Base-by-base conservation (phyloP, 1,139 yeast genomes). In the Barnettozyma hawaiiensis region DNA sequence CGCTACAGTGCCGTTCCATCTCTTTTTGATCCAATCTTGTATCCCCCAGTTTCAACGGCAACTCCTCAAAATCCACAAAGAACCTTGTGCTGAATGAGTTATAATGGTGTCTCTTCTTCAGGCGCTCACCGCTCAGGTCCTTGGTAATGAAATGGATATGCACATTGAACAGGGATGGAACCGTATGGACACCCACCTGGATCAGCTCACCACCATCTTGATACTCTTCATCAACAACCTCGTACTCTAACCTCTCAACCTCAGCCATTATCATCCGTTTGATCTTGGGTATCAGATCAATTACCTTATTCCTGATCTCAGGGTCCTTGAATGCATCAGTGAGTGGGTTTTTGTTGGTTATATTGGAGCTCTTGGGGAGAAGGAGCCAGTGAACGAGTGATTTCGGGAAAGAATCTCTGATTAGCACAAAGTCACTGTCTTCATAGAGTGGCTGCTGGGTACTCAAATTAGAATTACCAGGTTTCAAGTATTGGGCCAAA, bases 111-210 rank as follows among this genome's bases (percentile, higher is more conserved):
- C 73, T 77, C 53, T 78, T 68, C 57, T 83, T 85, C 63, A 85
- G 44, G 21, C 68, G 51, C 0, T 64, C 63, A 7, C 85, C 76
- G 52, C 67, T 54, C 55, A 82, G 72, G 60, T 85, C 95, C 39
- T 64, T 69, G 0, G 90, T 77, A 39, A 85, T 69, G 12, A 85
- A 76, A 63, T 85, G 95, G 22, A 85, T 66, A 55, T 85, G 95
- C 31, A 85, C 58, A 55, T 85, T 83, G 37, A 61, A 62, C 70
- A 85, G 57, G 1, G 90, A 81, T 2, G 95, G 95, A 2, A 73
- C 71, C 3, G 84, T 64, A 60, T 85, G 95, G 19, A 85, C 71
- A 0, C 95, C 94, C 3, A 70, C 72, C 46, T 65, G 65, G n/a
- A 85, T 64, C 45, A 70, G 73, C n/a, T n/a, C n/a, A n/a, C n/a